Evolutionary conservation across 73 alveolate genomes (phyloP), one percentile per base, ranked within the genome.

Genomic region (Stentor coeruleus): DNA sequence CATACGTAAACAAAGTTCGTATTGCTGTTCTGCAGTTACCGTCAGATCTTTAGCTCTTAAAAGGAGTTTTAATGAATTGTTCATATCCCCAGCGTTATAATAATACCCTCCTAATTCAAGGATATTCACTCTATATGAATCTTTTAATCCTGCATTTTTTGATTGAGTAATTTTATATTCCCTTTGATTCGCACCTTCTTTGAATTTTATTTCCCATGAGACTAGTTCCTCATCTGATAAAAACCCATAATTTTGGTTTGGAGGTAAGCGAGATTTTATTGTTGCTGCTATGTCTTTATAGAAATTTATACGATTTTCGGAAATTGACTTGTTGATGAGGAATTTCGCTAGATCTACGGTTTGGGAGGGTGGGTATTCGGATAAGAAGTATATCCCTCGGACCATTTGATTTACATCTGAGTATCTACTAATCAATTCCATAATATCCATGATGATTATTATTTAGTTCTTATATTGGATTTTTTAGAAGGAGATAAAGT

Each of bases 61-160:
- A 33, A 20, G 37, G 2, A 31, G 20, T 31, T 66, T 66, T 33
- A 66, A 26, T 14, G 79, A 37, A 2, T 20, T 20, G 40, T 15
- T 40, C n/a, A 31, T 20, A 1, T 66, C 79, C 33, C 79, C 79
- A 0, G 79, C 39, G 14, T 66, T 31, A 14, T 28, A 31, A 33
- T 20, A 66, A 20, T 28, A 20, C 49, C 33, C 79, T 20, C 42
- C 79, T 66, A 20, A 20, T 66, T 66, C 79, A 31, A 66, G n/a
- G 2, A 66, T 20, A 2, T 31, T 20, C 15, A 66, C 37, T 66
- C 37, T 20, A 26, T 20, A 20, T 26, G 79, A 66, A 40, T 66
- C 79, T 66, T 66, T 66, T 26, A 66, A 40, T 26, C 79, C 79
- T 66, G 79, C 79, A 66, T 66, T 66, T 66, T 66, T 66, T 20